Conservation (phyloP, 345 rosid species). For the Combretum micranthum region DNA sequence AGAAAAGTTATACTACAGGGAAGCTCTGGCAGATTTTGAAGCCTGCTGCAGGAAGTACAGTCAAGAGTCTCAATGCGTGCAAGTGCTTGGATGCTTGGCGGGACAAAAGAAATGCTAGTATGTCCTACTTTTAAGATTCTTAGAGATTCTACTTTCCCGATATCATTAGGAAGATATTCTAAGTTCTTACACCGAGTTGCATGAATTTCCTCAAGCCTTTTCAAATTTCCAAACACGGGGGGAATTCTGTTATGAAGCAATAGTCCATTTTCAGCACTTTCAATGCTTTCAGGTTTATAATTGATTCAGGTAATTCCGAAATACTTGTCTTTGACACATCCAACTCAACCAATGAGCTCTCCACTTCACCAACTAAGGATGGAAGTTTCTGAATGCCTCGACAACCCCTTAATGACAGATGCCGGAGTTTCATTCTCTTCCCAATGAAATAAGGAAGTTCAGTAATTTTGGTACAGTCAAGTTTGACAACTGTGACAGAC, state of each 20-base stretch:
- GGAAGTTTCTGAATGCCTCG: neutral
- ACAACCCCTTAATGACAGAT: constrained; percentile 7
- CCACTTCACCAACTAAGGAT: neutral
- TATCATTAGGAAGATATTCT: neutral
- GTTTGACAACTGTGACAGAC: neutral
- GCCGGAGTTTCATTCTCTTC: neutral
- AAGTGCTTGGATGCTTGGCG: neutral
- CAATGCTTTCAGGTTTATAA: neutral
- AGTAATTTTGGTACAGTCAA: neutral
- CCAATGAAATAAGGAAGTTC: neutral
- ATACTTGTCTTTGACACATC: constrained; percentile 1
- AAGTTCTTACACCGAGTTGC: constrained; percentile 7
- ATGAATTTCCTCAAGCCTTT: neutral
- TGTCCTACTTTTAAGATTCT: neutral
- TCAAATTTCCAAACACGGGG: neutral
- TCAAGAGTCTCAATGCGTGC: constrained; percentile 1
- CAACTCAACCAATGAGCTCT: neutral
- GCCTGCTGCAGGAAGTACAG: neutral
- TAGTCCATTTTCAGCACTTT: constrained; percentile 8
- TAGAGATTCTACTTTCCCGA: neutral
- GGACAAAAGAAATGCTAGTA: neutral
- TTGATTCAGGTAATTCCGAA: constrained; percentile 1
- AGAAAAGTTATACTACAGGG: neutral
- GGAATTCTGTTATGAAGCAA: constrained; percentile 1
- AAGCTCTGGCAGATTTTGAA: neutral